Evolutionary conservation across 176 grass and related monocot species (phyloP).

Genomic region (Elymus sibiricus): DNA sequence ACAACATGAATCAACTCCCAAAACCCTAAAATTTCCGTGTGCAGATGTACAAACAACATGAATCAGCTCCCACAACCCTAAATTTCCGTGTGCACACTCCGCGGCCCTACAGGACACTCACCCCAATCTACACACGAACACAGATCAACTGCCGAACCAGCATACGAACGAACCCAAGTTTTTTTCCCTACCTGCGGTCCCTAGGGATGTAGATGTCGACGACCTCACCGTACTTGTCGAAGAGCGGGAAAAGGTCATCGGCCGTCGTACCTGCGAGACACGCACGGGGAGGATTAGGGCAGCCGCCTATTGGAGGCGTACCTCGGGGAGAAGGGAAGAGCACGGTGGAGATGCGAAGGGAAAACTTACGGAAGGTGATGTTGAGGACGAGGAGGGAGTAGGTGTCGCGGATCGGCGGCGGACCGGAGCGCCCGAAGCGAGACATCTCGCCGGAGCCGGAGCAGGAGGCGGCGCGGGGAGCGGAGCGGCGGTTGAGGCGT

Average conservation of each 20-base stretch:
- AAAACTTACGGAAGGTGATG: conserved; percentile 73
- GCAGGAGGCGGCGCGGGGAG: conserved; percentile 16
- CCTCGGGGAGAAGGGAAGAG: not conserved
- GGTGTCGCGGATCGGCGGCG: conserved; percentile 75
- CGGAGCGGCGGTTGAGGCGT: conserved; percentile 28
- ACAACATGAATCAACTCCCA: not conserved
- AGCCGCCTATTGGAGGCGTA: not conserved
- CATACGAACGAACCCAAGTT: not conserved
- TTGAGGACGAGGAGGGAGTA: conserved; percentile 98
- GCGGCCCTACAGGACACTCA: too few species aligned
- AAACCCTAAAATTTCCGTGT: not conserved
- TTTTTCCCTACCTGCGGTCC: conserved; percentile 65
- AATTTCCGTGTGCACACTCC: too few species aligned
- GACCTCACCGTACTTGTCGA: conserved; percentile 84
- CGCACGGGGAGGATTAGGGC: not conserved
- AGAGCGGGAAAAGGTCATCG: conserved; percentile 93
- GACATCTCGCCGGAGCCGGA: conserved; percentile 56
- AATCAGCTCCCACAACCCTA: too few species aligned
- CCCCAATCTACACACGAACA: not conserved
- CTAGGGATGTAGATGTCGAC: conserved; percentile 96
- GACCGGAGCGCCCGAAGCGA: conserved; percentile 86
- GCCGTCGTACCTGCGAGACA: conserved; percentile 61
- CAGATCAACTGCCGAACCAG: not conserved
- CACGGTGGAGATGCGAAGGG: not conserved
- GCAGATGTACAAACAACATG: too few species aligned